A percentile compares a stretch with the other conserved stretches of the same genome.
Evolutionary conservation across 768 basidiomycete species (phyloP).

Genomic region (Termitomyces sp.): DNA sequence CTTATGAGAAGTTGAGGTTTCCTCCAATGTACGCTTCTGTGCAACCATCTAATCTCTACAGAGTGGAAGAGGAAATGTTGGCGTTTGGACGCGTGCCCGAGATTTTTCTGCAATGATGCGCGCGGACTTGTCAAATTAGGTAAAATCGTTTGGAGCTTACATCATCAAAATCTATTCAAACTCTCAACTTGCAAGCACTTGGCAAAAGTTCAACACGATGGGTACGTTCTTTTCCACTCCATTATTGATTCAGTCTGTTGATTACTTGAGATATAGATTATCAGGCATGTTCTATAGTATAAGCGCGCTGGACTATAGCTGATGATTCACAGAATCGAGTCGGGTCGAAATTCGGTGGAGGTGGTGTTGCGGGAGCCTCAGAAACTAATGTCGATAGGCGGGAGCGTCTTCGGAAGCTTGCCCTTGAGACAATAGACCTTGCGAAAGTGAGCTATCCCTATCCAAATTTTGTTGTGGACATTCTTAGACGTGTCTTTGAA

Average conservation of each 20-base stretch:
- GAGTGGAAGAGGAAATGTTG: neutral
- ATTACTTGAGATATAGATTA: constrained; percentile 42
- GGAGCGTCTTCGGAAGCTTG: constrained; percentile 91
- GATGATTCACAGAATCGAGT: constrained; percentile 74
- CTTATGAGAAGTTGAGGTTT: constrained; percentile 40
- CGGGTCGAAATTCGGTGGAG: constrained; percentile 93
- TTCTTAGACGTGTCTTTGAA: constrained; percentile 23
- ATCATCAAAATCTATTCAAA: constrained; percentile 11
- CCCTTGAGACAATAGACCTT: constrained; percentile 95
- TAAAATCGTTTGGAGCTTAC: constrained; percentile 14
- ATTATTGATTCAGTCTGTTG: constrained; percentile 7
- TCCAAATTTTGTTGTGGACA: neutral
- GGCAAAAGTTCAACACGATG: constrained; percentile 16
- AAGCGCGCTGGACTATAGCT: constrained; percentile 3
- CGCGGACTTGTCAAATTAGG: constrained; percentile 11
- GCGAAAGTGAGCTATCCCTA: constrained; percentile 64
- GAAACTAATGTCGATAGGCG: constrained; percentile 95
- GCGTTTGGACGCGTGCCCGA: constrained; percentile 10
- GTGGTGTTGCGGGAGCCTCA: constrained; percentile 91
- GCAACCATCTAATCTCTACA: constrained; percentile 32
- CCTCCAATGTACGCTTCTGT: constrained; percentile 61
- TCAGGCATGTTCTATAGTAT: constrained; percentile 41
- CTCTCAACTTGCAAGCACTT: neutral
- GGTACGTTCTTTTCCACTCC: constrained; percentile 26
- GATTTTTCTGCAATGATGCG: constrained; percentile 19